phyloP scores from a whole-genome alignment of 208 protist species.

The Acanthamoeba triangularis region DNA sequence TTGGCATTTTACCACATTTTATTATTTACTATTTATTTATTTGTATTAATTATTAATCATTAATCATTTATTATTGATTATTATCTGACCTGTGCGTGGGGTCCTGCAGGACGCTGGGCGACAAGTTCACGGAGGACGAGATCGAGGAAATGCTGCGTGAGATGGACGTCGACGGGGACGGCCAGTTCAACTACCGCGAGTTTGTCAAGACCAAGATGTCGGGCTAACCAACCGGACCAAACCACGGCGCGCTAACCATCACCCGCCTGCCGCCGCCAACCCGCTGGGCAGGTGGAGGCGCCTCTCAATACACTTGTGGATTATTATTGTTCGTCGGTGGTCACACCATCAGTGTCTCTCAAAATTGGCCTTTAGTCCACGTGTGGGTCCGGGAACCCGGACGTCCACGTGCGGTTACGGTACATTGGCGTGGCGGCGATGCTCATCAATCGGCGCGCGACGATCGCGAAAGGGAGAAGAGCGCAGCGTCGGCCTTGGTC shows the following conservation, averaged over 20 bases:
- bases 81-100: not conserved
- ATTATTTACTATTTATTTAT: constrained; percentile 4
- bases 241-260: no score
- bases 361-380: no score
- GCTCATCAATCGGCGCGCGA: not conserved
- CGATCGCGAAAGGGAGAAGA: not conserved
- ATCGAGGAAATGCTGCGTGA: constrained; percentile 94
- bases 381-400: no score
- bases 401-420: not conserved
- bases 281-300: no score
- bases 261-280: no score
- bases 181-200: constrained; percentile 93
- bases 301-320: no score
- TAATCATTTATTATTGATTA: no score
- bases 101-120: constrained; percentile 88
- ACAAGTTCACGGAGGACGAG: constrained; percentile 94
- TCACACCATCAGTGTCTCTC: no score
- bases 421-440: not conserved
- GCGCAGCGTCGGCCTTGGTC: constrained; percentile 49
- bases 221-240: not conserved
- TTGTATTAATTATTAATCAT: not conserved
- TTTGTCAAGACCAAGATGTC: constrained; percentile 93
- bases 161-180: constrained; percentile 91
- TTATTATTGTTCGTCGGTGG: no score
- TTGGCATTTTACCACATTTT: not conserved